Percentiles rank a stretch among this genome's conserved stretches.
These are phyloP conservation scores for Ascochyta rabiei DNA, from an alignment of 2,329 filamentous ascomycete genomes.

Conservation along the genomic window DNA sequence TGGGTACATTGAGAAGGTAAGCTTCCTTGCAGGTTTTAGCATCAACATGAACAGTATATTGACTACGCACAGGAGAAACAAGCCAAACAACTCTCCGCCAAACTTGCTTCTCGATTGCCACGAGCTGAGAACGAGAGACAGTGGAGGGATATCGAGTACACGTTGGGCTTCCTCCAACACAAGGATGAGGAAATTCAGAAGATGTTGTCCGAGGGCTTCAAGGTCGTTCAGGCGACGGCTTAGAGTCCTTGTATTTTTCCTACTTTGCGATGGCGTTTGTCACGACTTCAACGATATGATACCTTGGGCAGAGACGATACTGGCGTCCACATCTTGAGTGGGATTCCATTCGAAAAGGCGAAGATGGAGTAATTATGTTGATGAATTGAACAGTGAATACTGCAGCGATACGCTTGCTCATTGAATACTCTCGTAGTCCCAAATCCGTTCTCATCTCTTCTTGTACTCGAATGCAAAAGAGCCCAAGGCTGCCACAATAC, in stretches of 20 bases:
- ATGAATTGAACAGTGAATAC: not conserved
- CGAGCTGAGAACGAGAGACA: slow-evolving; percentile 92
- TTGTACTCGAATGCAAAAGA: slow-evolving; percentile 1
- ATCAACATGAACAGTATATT: slow-evolving; percentile 2
- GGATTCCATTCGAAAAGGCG: not conserved
- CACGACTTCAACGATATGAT: slow-evolving; percentile 16
- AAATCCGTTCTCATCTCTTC: not conserved
- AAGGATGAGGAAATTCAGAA: slow-evolving; percentile 91
- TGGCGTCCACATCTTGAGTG: not conserved
- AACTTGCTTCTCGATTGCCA: slow-evolving; percentile 82
- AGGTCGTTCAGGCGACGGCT: slow-evolving; percentile 54
- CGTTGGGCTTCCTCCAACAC: slow-evolving; percentile 85
- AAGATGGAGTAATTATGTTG: not conserved
- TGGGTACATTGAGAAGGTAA: slow-evolving; percentile 95
- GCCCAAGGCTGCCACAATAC: not conserved
- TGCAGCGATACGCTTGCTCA: not conserved
- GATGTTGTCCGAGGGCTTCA: slow-evolving; percentile 75
- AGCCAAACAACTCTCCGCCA: slow-evolving; percentile 89
- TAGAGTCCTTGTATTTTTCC: slow-evolving; percentile 17
- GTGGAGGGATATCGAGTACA: slow-evolving; percentile 97
- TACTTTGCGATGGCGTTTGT: not conserved
- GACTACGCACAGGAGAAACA: slow-evolving; percentile 80
- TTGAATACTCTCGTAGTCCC: not conserved
- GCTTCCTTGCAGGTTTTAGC: not conserved
- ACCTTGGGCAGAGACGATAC: slow-evolving; percentile 6